Base-by-base conservation (phyloP, 2,329 filamentous ascomycete species). In the Venturiaceae sp. region DNA sequence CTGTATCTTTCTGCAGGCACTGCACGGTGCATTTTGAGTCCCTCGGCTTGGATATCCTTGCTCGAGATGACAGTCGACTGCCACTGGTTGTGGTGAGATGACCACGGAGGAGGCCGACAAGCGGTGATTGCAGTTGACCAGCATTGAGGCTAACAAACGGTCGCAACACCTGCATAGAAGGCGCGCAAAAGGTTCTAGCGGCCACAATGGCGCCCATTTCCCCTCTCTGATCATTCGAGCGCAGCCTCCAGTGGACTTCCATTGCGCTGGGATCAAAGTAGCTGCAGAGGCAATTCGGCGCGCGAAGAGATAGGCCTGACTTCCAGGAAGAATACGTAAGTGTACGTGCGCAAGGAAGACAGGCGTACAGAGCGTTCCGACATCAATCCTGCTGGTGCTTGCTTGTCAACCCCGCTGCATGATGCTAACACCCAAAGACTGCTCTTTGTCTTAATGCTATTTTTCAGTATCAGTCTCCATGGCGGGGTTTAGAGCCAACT, bases 131-230 rank as follows among this genome's bases (percentile, higher is more conserved):
- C 13, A 23, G 16, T 13, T 34, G 30, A 9, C 30, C 34, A 53
- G 34, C 32, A 34, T 34, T 2, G 30, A 34, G 30, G 19, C 30
- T 53, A 53, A 37, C 52, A 26, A 53, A 37, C n/a, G 32, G 52
- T 37, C 52, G 52, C 34, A n/a, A 36, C 32, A 21, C 9, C 30
- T 53, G 52, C 52, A 37, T 53, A 53, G 52, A 53, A 53, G 52
- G 28, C 52, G 34, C 1, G 16, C 52, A 36, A 53, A 32, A 32
- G 28, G 32, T 53, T 53, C 52, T 53, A 53, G 52, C n/a, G 52
- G 36, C 36, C 36, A 11, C n/a, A n/a, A 39, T n/a, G 36, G 3
- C 30, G 19, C 52, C 6, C 50, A 33, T 28, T 28, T 28, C 7
- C 23, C 41, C 21, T 41, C 37, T 23, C 44, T 47, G 44, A 30